Evolutionary conservation across 352 stramenopile genomes (phyloP), one percentile per base, ranked within the genome.

Genomic region (Peronospora belbahrii): DNA sequence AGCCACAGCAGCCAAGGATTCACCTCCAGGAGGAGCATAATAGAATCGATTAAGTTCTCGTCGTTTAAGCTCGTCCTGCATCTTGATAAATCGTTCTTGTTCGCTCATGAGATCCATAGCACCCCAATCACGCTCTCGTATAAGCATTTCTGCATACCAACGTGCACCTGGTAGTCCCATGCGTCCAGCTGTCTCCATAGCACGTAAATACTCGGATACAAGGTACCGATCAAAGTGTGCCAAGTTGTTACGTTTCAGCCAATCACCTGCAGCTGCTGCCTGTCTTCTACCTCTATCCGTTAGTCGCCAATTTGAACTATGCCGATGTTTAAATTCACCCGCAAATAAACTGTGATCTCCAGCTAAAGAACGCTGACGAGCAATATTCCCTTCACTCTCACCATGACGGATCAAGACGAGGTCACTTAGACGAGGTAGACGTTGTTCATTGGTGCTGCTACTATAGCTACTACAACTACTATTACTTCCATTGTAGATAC

Each of bases 41-140:
- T 94, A 95, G 42, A 95, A 91, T 2, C 82, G 69, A 55, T 93
- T 81, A 15, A 92, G 59, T 47, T 93, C 80, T 23, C 83, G 63
- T 4, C 83, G 70, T 37, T 77, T 75, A 31, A 94, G 68, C 56
- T 94, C 83, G 59, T 90, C 74, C 47, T 91, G 77, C 81, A 94
- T 91, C 62, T 90, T 94, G 42, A 81, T 59, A 41, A 90, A 81
- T 23, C 83, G 77, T 42, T 94, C 81, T 48, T 87, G 70, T 55
- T 92, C 77, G 19, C 82, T 91, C 83, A 92, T 92, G 47, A 95
- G 71, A 50, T 95, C 83, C 82, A 91, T 92, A 14, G 88, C 73
- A 8, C 83, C 82, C 83, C 83, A 95, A 52, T 95, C 83, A 1
- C 83, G 83, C 60, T 95, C 83, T 14, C 83, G 77, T 33, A 92